A percentile compares a stretch with the other conserved stretches of the same genome.
Conservation (phyloP, 1,284 basidiomycete genomes). For the Pseudozyma tsukubaensis region DNA sequence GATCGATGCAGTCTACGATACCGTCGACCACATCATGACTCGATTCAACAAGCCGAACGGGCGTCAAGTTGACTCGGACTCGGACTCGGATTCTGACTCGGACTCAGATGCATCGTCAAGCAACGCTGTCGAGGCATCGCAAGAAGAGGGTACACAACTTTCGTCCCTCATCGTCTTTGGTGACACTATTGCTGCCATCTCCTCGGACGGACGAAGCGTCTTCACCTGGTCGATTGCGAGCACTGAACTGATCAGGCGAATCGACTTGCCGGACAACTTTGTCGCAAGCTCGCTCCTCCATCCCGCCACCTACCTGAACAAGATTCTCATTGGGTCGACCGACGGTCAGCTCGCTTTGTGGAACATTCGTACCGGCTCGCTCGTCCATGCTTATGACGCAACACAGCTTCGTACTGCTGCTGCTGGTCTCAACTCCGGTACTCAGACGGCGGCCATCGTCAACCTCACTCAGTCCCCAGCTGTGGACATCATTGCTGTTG, state of each 20-base stretch:
- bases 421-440: conserved; percentile 41
- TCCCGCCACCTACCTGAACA: conserved; percentile 97
- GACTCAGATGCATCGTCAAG: conserved; percentile 21
- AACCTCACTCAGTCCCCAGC: conserved; percentile 88
- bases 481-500: conserved; percentile 92
- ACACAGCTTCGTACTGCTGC: conserved; percentile 34
- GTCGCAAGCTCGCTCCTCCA: conserved; percentile 86
- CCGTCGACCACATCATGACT: conserved; percentile 44
- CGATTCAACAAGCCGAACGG: conserved; percentile 31
- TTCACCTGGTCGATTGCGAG: conserved; percentile 77
- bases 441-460: conserved; percentile 70
- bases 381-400: conserved; percentile 71
- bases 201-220: conserved; percentile 82
- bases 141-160: conserved; percentile 35
- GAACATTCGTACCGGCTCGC: conserved; percentile 79
- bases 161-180: conserved; percentile 60
- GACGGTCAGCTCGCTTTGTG: conserved; percentile 90
- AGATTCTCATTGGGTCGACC: conserved; percentile 85
- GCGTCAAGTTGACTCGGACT: conserved; percentile 8
- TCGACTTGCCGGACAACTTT: conserved; percentile 71
- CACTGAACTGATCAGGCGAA: conserved; percentile 32
- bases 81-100: conserved; percentile 22
- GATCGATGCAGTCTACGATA: conserved; percentile 73
- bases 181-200: conserved; percentile 68
- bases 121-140: conserved; percentile 3